phyloP scores from a whole-genome alignment of 2,329 filamentous ascomycete species.

The Helicocarpus griseus region DNA sequence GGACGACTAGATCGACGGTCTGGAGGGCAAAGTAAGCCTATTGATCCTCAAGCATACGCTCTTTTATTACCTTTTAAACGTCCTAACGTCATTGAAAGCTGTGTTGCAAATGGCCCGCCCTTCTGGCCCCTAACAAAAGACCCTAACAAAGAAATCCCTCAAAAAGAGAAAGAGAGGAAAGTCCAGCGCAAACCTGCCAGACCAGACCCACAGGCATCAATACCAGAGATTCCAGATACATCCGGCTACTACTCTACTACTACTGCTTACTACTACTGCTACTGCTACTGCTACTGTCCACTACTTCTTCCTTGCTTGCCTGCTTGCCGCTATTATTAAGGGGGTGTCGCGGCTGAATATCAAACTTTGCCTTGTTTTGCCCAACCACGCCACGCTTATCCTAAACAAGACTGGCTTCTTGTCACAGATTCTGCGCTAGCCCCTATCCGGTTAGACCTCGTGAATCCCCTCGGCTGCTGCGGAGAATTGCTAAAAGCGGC shows the following conservation, averaged over 20 bases:
- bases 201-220: not conserved
- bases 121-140: not conserved
- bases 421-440: not conserved
- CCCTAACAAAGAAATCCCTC: not conserved
- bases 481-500: conserved; percentile 3
- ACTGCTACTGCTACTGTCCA: too few relatives aligned
- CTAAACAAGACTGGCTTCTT: not conserved
- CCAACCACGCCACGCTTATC: not conserved
- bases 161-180: not conserved
- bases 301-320: not conserved
- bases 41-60: conserved; percentile 3
- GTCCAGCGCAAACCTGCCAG: not conserved
- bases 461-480: not conserved
- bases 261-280: too few relatives aligned
- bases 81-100: conserved; percentile 1
- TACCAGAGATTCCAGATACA: too few relatives aligned
- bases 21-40: conserved; percentile 5
- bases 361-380: conserved; percentile 1
- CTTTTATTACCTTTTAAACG: not conserved
- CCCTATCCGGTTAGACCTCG: conserved; percentile 1
- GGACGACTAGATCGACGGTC: not conserved
- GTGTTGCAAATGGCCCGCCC: not conserved
- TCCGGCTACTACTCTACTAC: too few relatives aligned
- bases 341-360: not conserved
- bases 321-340: not conserved